phyloP scores from a whole-genome alignment of 257 asterid species.

The Jaltomata sinuosa region DNA sequence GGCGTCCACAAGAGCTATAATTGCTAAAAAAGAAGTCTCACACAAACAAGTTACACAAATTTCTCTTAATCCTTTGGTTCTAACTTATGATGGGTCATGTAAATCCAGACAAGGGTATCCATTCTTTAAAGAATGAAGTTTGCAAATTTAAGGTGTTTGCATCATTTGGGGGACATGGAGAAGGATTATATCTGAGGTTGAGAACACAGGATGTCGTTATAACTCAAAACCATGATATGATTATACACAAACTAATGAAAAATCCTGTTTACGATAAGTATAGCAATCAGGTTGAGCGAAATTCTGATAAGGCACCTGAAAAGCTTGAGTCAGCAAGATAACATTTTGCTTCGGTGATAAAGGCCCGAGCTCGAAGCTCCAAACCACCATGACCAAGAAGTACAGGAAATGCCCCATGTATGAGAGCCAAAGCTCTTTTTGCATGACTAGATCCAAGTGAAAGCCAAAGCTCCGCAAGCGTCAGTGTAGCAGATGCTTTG shows the following conservation, averaged over 20 bases:
- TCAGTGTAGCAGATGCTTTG: slow-evolving; percentile 78
- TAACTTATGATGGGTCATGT: neutral
- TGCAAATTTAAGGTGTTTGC: neutral
- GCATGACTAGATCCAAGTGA: slow-evolving; percentile 86
- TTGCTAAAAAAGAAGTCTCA: neutral
- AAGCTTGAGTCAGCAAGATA: slow-evolving; percentile 67
- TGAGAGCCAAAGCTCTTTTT: slow-evolving; percentile 66
- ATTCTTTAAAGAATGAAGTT: neutral
- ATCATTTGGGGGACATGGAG: neutral
- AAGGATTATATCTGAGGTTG: neutral
- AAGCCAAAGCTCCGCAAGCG: slow-evolving; percentile 90
- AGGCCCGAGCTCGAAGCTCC: slow-evolving; percentile 85
- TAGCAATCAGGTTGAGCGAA: neutral
- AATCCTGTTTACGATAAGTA: neutral
- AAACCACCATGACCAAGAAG: slow-evolving; percentile 97
- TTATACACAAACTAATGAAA: neutral
- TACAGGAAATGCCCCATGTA: slow-evolving; percentile 72
- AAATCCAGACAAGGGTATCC: neutral
- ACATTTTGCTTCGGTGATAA: slow-evolving; percentile 83
- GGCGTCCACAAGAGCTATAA: neutral
- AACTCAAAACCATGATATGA: neutral
- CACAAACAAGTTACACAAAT: neutral
- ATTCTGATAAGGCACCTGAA: slow-evolving; percentile 41
- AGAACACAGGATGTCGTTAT: neutral
- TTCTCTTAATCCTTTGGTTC: neutral